phyloP scores from a whole-genome alignment of 2,329 filamentous ascomycete genomes.

The Lanzia echinophila region DNA sequence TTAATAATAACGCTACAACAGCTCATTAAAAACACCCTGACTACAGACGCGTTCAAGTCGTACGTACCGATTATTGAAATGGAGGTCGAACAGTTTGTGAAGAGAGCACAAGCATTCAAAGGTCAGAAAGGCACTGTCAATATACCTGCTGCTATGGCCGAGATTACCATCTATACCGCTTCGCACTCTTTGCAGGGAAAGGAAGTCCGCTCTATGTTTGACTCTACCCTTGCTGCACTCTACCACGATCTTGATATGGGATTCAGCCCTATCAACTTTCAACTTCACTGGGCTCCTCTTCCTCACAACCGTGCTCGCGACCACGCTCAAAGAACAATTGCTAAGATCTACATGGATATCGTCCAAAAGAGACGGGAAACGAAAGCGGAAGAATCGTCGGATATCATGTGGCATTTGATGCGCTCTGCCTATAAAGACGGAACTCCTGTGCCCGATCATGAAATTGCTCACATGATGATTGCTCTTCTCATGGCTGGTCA shows the following conservation, averaged over 20 bases:
- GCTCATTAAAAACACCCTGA: slow-evolving; percentile 79
- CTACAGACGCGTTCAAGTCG: slow-evolving; percentile 62
- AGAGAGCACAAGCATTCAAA: slow-evolving; percentile 60
- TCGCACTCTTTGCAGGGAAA: slow-evolving; percentile 79
- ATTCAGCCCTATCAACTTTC: slow-evolving; percentile 84
- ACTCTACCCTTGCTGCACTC: slow-evolving; percentile 70
- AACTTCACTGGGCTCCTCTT: slow-evolving; percentile 79
- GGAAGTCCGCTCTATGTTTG: slow-evolving; percentile 73
- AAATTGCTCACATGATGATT: slow-evolving; percentile 92
- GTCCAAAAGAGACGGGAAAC: slow-evolving; percentile 58
- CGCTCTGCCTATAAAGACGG: slow-evolving; percentile 79
- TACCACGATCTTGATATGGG: slow-evolving; percentile 90
- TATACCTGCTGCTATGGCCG: slow-evolving; percentile 69
- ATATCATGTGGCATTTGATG: slow-evolving; percentile 92
- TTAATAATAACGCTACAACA: no score
- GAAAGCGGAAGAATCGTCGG: slow-evolving; percentile 48
- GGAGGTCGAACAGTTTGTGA: slow-evolving; percentile 69
- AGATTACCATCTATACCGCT: slow-evolving; percentile 86
- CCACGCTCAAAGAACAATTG: slow-evolving; percentile 71
- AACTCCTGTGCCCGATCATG: slow-evolving; percentile 68
- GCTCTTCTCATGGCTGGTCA: slow-evolving; percentile 87
- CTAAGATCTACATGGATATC: slow-evolving; percentile 75
- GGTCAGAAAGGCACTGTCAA: slow-evolving; percentile 61
- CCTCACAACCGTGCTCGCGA: slow-evolving; percentile 84
- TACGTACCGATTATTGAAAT: slow-evolving; percentile 74